A percentile compares a stretch with the other conserved stretches of the same genome.
Conservation (phyloP, 345 rosid species). For the Boechera divaricarpa region DNA sequence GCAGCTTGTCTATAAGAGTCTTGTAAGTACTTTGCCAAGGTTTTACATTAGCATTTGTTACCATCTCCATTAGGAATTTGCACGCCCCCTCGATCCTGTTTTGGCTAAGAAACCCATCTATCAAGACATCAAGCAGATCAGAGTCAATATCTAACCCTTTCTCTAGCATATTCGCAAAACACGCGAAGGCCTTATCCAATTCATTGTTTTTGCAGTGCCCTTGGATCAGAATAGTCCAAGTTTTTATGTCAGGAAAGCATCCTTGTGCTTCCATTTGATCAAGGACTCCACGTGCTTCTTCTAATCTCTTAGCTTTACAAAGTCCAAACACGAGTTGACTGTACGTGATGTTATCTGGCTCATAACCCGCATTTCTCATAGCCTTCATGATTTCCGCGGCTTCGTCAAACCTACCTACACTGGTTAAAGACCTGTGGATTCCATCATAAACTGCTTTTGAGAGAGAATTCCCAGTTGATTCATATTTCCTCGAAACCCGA, state of each 20-base stretch:
- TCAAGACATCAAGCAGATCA: slow-evolving; percentile 64
- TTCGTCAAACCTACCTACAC: slow-evolving; percentile 65
- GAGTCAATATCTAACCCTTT: slow-evolving; percentile 62
- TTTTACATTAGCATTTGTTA: slow-evolving; percentile 53
- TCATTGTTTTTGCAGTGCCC: slow-evolving; percentile 72
- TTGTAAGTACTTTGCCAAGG: slow-evolving; percentile 90
- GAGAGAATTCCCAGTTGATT: slow-evolving; percentile 57
- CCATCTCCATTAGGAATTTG: slow-evolving; percentile 62
- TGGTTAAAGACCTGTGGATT: slow-evolving; percentile 74
- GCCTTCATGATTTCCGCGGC: slow-evolving; percentile 63
- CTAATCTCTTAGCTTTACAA: slow-evolving; percentile 74
- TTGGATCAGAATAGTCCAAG: slow-evolving; percentile 92
- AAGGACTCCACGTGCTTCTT: slow-evolving; percentile 67
- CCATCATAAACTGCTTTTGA: slow-evolving; percentile 81
- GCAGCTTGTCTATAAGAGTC: slow-evolving; percentile 67
- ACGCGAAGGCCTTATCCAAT: slow-evolving; percentile 63
- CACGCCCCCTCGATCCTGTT: slow-evolving; percentile 70
- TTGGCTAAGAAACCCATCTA: slow-evolving; percentile 67
- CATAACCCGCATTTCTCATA: slow-evolving; percentile 72
- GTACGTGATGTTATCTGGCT: slow-evolving; percentile 85
- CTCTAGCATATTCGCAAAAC: slow-evolving; percentile 68
- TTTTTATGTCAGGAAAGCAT: slow-evolving; percentile 72
- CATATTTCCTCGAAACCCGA: slow-evolving; percentile 66
- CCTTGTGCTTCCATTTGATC: slow-evolving; percentile 72
- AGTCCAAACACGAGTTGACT: slow-evolving; percentile 88